Percentiles rank a stretch among this genome's conserved stretches.
Evolutionary conservation across 331 rosid species (phyloP).

Genomic region (Pyrus hybrid): DNA sequence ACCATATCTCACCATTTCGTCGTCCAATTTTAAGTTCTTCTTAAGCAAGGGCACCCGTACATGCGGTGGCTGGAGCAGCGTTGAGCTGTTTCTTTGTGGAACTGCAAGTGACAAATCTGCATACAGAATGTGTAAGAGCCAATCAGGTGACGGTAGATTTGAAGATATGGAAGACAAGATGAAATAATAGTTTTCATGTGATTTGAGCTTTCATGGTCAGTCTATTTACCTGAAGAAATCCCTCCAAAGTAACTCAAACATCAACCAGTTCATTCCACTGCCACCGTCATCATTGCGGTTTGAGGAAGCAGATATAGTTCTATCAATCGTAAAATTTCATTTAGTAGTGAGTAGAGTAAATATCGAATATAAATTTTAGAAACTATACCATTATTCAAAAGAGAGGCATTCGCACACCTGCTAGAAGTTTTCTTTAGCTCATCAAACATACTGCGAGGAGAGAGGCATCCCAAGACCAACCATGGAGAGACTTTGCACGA

Average conservation of each 20-base stretch:
- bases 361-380: neutral
- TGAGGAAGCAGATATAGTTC: constrained; percentile 52
- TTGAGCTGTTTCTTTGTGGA: constrained; percentile 62
- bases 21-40: constrained; percentile 10
- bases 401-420: constrained; percentile 38
- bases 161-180: neutral
- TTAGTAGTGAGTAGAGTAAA: constrained; percentile 7
- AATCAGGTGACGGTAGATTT: neutral
- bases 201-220: neutral
- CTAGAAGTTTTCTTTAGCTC: constrained; percentile 68
- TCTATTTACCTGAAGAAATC: constrained; percentile 87
- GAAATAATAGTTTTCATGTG: neutral
- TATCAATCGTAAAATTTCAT: constrained; percentile 14
- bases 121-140: neutral
- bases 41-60: constrained; percentile 75
- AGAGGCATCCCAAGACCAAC: constrained; percentile 92
- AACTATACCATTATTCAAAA: constrained; percentile 1
- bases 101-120: constrained; percentile 84
- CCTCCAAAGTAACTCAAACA: constrained; percentile 97
- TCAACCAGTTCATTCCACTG: constrained; percentile 77
- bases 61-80: constrained; percentile 62
- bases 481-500: constrained; percentile 99
- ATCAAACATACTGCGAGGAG: constrained; percentile 81
- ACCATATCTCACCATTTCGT: constrained; percentile 9
- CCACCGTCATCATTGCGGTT: constrained; percentile 44